phyloP scores from a whole-genome alignment of 1,139 yeast species.

The Arxiozyma slooffiae region DNA sequence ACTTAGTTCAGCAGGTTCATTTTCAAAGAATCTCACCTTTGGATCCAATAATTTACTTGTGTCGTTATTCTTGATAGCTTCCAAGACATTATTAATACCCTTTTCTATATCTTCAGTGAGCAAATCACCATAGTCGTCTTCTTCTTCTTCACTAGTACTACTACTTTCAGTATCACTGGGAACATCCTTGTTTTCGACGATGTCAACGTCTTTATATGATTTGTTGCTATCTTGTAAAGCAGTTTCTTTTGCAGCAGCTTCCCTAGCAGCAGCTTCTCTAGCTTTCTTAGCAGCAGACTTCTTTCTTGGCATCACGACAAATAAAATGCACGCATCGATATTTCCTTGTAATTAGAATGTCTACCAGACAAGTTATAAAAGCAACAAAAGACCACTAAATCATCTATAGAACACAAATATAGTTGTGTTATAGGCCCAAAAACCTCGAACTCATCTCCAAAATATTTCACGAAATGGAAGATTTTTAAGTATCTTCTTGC shows the following conservation, averaged over 20 bases:
- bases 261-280: slow-evolving; percentile 37
- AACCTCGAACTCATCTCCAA: too few species aligned
- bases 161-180: too few species aligned
- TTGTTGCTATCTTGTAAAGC: slow-evolving; percentile 18
- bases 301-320: slow-evolving; percentile 65
- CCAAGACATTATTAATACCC: slow-evolving; percentile 64
- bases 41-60: slow-evolving; percentile 51
- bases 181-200: slow-evolving; percentile 19
- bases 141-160: slow-evolving; percentile 49
- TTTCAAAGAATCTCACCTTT: slow-evolving; percentile 57
- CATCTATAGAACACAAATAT: too few species aligned
- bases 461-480: too few species aligned
- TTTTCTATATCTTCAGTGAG: slow-evolving; percentile 77
- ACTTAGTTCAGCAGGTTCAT: slow-evolving; percentile 28
- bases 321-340: too few species aligned
- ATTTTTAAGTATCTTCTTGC: too few species aligned
- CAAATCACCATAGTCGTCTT: slow-evolving; percentile 86
- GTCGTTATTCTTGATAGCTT: slow-evolving; percentile 61
- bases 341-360: too few species aligned
- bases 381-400: too few species aligned
- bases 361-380: too few species aligned
- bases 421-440: too few species aligned
- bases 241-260: slow-evolving; percentile 9
- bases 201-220: slow-evolving; percentile 9
- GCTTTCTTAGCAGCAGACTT: slow-evolving; percentile 80